phyloP scores from a whole-genome alignment of 257 asterid species.

The Ilex asprella region DNA sequence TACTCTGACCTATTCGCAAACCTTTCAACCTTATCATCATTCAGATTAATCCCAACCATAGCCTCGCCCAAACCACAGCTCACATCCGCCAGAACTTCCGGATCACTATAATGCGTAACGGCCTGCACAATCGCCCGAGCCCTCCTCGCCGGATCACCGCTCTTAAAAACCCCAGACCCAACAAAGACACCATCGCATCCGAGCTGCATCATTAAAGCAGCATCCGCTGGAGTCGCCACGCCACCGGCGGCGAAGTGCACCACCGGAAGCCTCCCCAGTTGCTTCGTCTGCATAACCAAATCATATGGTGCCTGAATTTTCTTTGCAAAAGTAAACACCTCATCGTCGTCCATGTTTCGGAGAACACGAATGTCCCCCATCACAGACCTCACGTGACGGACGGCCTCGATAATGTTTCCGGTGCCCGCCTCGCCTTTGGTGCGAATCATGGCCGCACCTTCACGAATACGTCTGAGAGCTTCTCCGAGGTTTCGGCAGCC shows the following conservation, averaged over 20 bases:
- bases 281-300: conserved; percentile 88
- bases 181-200: conserved; percentile 89
- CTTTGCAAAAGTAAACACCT: conserved; percentile 80
- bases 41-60: conserved; percentile 79
- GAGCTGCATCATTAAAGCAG: conserved; percentile 85
- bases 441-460: conserved; percentile 93
- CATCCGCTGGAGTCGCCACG: conserved; percentile 86
- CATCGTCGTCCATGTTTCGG: conserved; percentile 85
- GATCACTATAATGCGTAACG: conserved; percentile 75
- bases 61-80: conserved; percentile 87
- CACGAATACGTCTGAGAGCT: conserved; percentile 81
- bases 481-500: conserved; percentile 95
- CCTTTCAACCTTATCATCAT: conserved; percentile 77
- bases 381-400: conserved; percentile 83
- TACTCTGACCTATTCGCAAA: conserved; percentile 72
- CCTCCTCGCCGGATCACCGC: conserved; percentile 76
- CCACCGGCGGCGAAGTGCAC: conserved; percentile 96
- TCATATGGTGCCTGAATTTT: conserved; percentile 75
- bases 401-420: conserved; percentile 87
- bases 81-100: conserved; percentile 62
- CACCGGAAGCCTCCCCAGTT: conserved; percentile 78
- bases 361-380: conserved; percentile 75
- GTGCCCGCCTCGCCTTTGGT: conserved; percentile 94
- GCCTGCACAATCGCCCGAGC: conserved; percentile 88
- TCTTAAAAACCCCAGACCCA: conserved; percentile 83